A percentile compares a stretch with the other conserved stretches of the same genome.
Evolutionary conservation across 495 filamentous ascomycete species (phyloP).

Genomic region (Trypethelium eluteriae): DNA sequence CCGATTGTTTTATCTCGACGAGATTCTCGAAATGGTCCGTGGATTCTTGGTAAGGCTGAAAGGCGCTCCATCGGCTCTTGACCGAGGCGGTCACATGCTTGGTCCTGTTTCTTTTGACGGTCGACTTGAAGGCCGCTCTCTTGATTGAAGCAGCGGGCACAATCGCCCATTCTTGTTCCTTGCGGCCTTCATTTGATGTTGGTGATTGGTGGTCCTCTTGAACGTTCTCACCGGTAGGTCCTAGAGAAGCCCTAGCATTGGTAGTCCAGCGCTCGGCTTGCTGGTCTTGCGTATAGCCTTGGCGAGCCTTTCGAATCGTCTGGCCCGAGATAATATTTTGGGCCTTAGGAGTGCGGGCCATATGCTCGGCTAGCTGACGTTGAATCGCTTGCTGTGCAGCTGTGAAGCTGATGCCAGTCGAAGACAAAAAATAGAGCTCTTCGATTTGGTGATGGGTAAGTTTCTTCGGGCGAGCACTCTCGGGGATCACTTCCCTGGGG

Average conservation of each 20-base stretch:
- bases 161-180: not conserved
- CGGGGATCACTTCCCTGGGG: not conserved
- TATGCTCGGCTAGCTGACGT: not conserved
- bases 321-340: not conserved
- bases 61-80: not conserved
- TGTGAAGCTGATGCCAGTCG: not conserved
- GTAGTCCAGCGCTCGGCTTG: no score
- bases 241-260: no score
- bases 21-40: not conserved
- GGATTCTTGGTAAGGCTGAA: not conserved
- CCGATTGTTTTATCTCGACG: not conserved
- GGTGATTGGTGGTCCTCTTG: no score
- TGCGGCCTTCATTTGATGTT: not conserved
- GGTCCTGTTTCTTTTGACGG: not conserved
- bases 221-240: no score
- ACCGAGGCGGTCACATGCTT: not conserved
- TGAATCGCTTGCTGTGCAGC: not conserved
- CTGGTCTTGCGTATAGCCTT: not conserved
- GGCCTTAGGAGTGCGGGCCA: not conserved
- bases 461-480: not conserved
- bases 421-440: conserved; percentile 1
- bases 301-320: not conserved
- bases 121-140: not conserved
- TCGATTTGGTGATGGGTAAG: not conserved
- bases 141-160: not conserved